Evolutionary conservation across 1,139 yeast species (phyloP).

Genomic region (Hyphopichia pseudoburtonii): DNA sequence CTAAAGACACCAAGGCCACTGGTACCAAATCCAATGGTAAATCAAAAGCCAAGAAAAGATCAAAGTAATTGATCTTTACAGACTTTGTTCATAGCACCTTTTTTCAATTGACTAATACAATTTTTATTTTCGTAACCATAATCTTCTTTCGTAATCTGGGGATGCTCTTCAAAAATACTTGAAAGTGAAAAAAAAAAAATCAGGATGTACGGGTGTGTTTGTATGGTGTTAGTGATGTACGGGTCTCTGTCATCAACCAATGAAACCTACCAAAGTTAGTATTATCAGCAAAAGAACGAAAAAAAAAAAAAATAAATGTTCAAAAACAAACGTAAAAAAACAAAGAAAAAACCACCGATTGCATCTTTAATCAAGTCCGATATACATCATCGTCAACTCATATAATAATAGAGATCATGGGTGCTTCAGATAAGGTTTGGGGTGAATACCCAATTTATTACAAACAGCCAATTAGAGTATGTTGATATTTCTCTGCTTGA

Average conservation of each 20-base stretch:
- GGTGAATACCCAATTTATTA: constrained; percentile 61
- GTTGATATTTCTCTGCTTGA: constrained; percentile 21
- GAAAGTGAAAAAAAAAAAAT: background rate
- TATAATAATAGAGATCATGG: constrained; percentile 13
- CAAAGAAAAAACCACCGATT: too few species aligned
- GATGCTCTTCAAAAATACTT: background rate
- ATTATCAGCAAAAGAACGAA: constrained; percentile 2
- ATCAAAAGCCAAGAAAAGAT: constrained; percentile 15
- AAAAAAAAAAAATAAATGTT: too few species aligned
- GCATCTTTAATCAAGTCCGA: too few species aligned
- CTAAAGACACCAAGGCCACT: constrained; percentile 15
- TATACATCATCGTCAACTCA: background rate
- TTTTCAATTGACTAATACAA: background rate
- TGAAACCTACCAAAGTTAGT: constrained; percentile 10
- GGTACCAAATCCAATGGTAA: constrained; percentile 9
- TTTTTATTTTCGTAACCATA: too few species aligned
- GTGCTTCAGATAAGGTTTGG: constrained; percentile 37
- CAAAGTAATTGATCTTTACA: constrained; percentile 9
- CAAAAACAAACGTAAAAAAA: background rate
- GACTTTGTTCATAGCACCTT: too few species aligned
- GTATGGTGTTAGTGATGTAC: background rate
- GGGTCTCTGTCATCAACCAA: constrained; percentile 9
- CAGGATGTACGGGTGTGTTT: background rate
- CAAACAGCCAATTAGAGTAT: constrained; percentile 63
- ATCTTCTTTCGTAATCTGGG: background rate